Conservation (phyloP, 371 early-diverging fungal species). For the Entomophthora muscae region DNA sequence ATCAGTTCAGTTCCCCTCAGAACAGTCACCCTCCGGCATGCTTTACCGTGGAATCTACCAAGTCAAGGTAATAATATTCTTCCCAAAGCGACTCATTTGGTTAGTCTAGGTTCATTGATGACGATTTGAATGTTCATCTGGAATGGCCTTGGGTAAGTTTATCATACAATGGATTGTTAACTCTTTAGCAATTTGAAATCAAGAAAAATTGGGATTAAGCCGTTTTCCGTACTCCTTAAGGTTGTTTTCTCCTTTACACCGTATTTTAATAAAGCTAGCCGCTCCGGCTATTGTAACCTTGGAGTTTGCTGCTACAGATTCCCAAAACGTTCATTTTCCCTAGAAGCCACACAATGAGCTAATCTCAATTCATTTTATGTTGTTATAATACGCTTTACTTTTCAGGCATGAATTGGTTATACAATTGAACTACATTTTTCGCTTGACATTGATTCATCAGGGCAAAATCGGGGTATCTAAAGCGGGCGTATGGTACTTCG, state of each 20-base stretch:
- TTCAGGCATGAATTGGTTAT: no score
- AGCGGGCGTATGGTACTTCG: no score
- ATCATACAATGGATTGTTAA: background rate
- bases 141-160: constrained; percentile 17
- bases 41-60: constrained; percentile 79
- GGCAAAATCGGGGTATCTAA: no score
- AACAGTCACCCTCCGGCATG: constrained; percentile 84
- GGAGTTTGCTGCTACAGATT: no score
- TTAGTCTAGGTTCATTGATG: constrained; percentile 18
- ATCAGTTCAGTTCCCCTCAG: constrained; percentile 34
- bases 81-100: background rate
- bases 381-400: no score
- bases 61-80: constrained; percentile 19
- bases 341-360: no score
- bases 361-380: no score
- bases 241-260: background rate
- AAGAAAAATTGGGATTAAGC: constrained; percentile 16
- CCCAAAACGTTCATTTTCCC: no score
- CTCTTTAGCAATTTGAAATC: constrained; percentile 15
- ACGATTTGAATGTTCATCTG: constrained; percentile 14
- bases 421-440: no score
- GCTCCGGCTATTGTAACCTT: background rate
- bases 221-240: background rate
- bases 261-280: background rate
- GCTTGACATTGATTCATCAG: no score